Evolutionary conservation across 495 filamentous ascomycete species (phyloP), one percentile per base, ranked within the genome.

Genomic region (Bombardia bombarda): DNA sequence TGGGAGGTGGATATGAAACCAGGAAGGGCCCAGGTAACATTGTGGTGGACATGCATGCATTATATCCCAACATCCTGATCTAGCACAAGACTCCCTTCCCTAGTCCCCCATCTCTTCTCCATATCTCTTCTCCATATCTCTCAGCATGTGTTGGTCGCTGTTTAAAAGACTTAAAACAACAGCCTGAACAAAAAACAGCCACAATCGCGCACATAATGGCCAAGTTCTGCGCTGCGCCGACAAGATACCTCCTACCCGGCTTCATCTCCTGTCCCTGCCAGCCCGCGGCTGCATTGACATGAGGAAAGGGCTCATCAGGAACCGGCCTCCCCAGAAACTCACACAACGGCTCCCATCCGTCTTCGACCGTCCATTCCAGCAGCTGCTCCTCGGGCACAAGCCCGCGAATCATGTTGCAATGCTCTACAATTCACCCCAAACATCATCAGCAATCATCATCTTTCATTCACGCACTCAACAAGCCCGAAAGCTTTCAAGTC

Each of bases 341-440:
- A 25, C 64, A 66, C 31, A 65, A 38, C 4, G 58, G 57, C n/a
- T 50, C 57, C 63, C 63, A 66, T 13, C 65, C 65, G 21, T 59
- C 50, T 26, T 61, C 53, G 4, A 52, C 28, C 13, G 14, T 46
- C 44, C 45, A 58, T 22, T 55, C 50, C 14, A 63, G 36, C 18
- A 56, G 18, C n/a, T 41, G 13, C 9, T 58, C 47, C 7, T 30
- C 22, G 0, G 50, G 49, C n/a, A 55, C 38, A 1, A 50, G 32
- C 1, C 46, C 39, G 13, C 43, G 18, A 10, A 53, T 31, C 45
- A 49, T 50, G n/a, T 45, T 39, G 17, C 32, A 43, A 23, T 51
- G 51, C 16, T 30, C 26, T 30, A 7, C 26, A 30, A 30, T 7
- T 7, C 7, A 7, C 13, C 7, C 13, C 26, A 30, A 13, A 7